Conservation (phyloP, 1,284 basidiomycete genomes). For the Hypsizygus ulmarius region DNA sequence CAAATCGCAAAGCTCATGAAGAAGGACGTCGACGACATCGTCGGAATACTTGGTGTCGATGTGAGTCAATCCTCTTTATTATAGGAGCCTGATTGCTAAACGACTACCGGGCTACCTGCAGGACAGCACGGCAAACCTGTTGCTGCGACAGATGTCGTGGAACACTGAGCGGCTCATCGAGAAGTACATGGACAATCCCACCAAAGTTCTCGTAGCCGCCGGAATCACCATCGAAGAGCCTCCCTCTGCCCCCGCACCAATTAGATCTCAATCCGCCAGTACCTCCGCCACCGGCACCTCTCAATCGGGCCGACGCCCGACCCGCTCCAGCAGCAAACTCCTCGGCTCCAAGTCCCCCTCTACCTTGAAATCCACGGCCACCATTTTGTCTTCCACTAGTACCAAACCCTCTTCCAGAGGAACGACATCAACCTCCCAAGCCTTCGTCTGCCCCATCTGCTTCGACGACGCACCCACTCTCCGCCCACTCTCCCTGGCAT, state of each 20-base stretch:
- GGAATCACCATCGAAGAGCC: slow-evolving; percentile 49
- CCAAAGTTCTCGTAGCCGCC: slow-evolving; percentile 66
- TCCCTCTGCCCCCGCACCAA: slow-evolving; percentile 32
- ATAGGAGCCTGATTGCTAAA: slow-evolving; percentile 5
- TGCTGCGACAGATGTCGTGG: slow-evolving; percentile 89
- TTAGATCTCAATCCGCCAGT: slow-evolving; percentile 28
- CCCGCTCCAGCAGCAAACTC: slow-evolving; percentile 44
- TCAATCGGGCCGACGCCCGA: slow-evolving; percentile 30
- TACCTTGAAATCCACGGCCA: slow-evolving; percentile 29
- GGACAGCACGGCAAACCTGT: slow-evolving; percentile 63
- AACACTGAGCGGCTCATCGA: slow-evolving; percentile 97
- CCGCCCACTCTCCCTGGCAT: slow-evolving; percentile 64
- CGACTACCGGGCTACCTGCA: slow-evolving; percentile 16
- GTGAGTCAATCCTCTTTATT: slow-evolving; percentile 45
- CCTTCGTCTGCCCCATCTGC: slow-evolving; percentile 88
- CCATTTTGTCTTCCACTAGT: slow-evolving; percentile 23
- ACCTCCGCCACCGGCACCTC: slow-evolving; percentile 20
- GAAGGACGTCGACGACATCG: slow-evolving; percentile 79
- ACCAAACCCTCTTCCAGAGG: slow-evolving; percentile 30
- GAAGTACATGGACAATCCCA: slow-evolving; percentile 89
- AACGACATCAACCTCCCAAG: slow-evolving; percentile 31
- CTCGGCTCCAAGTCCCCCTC: slow-evolving; percentile 31
- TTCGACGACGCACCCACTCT: slow-evolving; percentile 73
- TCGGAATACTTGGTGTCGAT: slow-evolving; percentile 82
- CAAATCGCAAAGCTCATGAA: slow-evolving; percentile 78